Evolutionary conservation across 2,329 filamentous ascomycete genomes (phyloP), one percentile per base, ranked within the genome.

Genomic region (Sporothrix humicola): DNA sequence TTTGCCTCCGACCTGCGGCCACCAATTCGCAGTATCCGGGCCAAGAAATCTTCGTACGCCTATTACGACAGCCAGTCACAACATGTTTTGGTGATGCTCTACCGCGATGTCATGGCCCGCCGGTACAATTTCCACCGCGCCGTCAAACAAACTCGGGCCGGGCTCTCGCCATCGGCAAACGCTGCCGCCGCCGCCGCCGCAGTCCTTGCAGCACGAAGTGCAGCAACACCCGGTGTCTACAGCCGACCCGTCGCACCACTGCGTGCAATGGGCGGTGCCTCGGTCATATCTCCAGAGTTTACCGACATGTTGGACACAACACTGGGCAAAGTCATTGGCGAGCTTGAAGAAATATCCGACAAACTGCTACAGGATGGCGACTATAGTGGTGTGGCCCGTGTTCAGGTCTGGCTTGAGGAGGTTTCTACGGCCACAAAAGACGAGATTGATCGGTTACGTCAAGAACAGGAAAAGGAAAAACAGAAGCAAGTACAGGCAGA

Each of bases 321-420:
- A 1, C 71, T 77, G 5, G 63, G 23, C 3, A 48, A 63, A 10
- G 72, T 74, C 15, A 73, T 75, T 54, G 48, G 52, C 7, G 76
- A 76, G 71, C 74, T 77, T 1, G 75, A 77, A 9, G 75, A 73
- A n/a, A 69, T 77, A 74, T 74, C 73, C 0, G 76, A 77, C 71
- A 74, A 74, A 59, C 37, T 76, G 54, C 59, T 77, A 46, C 76
- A 74, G 46, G 73, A 73, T 2, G 74, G 75, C n/a, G 75, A 77
- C 73, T 76, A 73, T 72, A 66, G 72, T 0, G 74, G 74, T 5
- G 73, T 54, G 4, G 20, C 52, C 2, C 74, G 74, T 42, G 72
- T 75, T 26, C 52, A 20, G 1, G 50, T 10, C 9, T 76, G 70
- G 74, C 59, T 77, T 9, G 73, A 61, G 12, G 72, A 76, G 20